Percentiles rank a stretch among this genome's conserved stretches.
These are phyloP conservation scores for Trichaptum fuscoviolaceum DNA, from an alignment of 768 basidiomycete species.

Conservation along the genomic window DNA sequence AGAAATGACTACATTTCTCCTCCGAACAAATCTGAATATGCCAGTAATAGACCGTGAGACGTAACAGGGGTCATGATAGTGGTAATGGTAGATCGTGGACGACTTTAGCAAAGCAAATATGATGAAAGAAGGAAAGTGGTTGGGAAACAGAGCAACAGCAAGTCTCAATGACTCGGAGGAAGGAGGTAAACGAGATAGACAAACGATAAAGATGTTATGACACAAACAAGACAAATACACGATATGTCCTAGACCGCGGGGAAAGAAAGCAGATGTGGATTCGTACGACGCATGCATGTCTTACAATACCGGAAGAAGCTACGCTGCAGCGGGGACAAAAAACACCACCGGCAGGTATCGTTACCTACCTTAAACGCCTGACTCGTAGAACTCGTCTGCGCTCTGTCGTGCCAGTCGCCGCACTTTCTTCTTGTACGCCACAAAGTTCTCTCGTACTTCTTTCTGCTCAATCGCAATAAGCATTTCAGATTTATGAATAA, in stretches of 20 bases:
- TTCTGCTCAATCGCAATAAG: background rate
- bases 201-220: background rate
- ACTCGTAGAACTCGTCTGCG: conserved; percentile 87
- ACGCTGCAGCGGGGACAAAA: too few species aligned
- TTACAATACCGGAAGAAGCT: too few species aligned
- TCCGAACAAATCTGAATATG: background rate
- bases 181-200: background rate
- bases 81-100: background rate
- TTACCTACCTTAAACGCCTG: background rate
- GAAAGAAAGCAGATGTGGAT: background rate
- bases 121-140: background rate
- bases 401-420: conserved; percentile 79
- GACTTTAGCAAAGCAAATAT: background rate
- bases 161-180: background rate
- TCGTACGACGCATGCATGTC: too few species aligned
- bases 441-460: conserved; percentile 5
- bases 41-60: background rate
- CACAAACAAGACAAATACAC: conserved; percentile 1
- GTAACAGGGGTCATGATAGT: background rate
- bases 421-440: conserved; percentile 95
- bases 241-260: background rate
- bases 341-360: background rate
- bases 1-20: background rate
- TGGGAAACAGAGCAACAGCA: background rate
- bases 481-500: background rate